phyloP scores from a whole-genome alignment of 768 basidiomycete species.

The Podaxis sp. region DNA sequence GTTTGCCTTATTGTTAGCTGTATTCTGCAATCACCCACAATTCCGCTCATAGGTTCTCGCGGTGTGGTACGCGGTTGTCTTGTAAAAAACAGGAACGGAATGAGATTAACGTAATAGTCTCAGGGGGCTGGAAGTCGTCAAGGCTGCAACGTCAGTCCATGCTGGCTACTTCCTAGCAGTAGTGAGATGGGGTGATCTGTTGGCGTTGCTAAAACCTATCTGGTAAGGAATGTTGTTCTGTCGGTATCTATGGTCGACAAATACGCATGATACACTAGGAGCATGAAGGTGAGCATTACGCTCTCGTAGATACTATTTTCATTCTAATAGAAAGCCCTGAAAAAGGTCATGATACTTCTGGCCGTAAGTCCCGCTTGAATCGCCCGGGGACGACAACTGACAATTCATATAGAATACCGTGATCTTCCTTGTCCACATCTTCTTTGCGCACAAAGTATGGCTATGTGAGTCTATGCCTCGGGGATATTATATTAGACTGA shows the following conservation, averaged over 20 bases:
- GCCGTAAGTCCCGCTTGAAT: neutral
- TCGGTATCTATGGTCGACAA: neutral
- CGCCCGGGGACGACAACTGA: neutral
- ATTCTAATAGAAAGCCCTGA: neutral
- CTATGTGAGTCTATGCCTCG: neutral
- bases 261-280: neutral
- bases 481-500: neutral
- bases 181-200: neutral
- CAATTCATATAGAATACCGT: neutral
- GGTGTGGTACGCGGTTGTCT: neutral
- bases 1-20: neutral
- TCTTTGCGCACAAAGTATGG: slow-evolving; percentile 3
- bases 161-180: neutral
- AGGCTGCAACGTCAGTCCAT: neutral
- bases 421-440: neutral
- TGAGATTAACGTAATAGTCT: neutral
- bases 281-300: neutral
- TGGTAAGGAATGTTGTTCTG: neutral
- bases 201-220: neutral
- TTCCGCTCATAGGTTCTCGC: neutral
- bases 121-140: neutral
- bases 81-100: no score
- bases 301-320: neutral
- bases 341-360: neutral
- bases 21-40: neutral